Evolutionary conservation across 2,329 filamentous ascomycete genomes (phyloP), one percentile per base, ranked within the genome.

Genomic region (Nemania diffusa): DNA sequence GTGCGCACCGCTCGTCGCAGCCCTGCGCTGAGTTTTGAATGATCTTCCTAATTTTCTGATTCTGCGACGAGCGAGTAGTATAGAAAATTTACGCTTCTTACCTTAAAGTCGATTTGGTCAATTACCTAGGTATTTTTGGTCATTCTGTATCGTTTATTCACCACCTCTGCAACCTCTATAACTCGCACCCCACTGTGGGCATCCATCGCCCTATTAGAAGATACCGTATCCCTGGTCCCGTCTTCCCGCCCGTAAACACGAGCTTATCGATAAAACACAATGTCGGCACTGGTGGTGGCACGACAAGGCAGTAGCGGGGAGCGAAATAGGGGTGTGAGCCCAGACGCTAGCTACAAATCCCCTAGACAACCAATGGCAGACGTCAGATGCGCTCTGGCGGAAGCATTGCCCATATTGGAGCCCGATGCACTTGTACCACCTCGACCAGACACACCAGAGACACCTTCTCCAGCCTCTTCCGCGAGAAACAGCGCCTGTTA

Each of bases 311-410:
- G 48, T 48, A 58, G 65, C 65, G 71, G 73, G 70, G 73, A 64
- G 64, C 64, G 37, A 65, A 75, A 74, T 74, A 75, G 74, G 74
- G 72, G 73, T 69, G 69, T 52, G 22, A 37, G 44, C 34, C 46
- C 29, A 27, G 62, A 57, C 56, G 32, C 40, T 57, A 64, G 59
- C 62, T 50, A 48, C 22, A 59, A 69, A 60, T 76, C 74, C 64
- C 74, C 74, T 71, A 37, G 71, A 64, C 75, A 75, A 75, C 75
- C 74, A 75, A 75, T 73, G 68, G 65, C 68, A 66, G 67, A 69
- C 62, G 71, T 72, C 62, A 68, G 67, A 64, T 68, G 70, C 62
- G 70, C 69, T 68, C 69, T 72, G 69, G 67, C 69, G 58, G 71
- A 71, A 70, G 69, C 74, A 68, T 72, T 71, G 68, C 73, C 73